Base-by-base conservation (phyloP, 805 yeast genomes). In the Suhomyces prunicola region DNA sequence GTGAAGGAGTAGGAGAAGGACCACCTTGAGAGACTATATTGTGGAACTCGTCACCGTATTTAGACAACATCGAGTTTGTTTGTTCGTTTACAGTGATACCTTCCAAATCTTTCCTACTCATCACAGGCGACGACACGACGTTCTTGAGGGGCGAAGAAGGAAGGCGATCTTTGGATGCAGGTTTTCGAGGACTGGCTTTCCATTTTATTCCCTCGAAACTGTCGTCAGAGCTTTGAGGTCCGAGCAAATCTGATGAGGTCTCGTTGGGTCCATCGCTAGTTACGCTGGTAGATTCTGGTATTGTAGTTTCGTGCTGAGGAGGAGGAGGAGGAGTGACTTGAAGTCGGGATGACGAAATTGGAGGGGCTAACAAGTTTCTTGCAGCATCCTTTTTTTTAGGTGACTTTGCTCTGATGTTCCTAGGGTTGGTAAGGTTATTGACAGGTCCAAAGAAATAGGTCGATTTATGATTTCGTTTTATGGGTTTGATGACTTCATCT, bases 161-260 rank as follows among this genome's bases (percentile, higher is more conserved):
- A 9, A 54, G 45, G 31, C 44, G 23, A 31, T 47, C 56, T 39
- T 39, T 53, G 24, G 24, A 17, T 35, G 39, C 35, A 6, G 46
- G 31, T n/a, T 46, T 51, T 44, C 39, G 29, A 50, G 57, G 61
- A 45, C 60, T 58, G 5, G 61, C 62, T 8, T 51, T 46, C 70
- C 70, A 66, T 46, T 73, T 62, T 31, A 75, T 65, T 1, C 79
- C 78, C 44, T 75, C 79, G 54, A 71, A 74, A 52, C 76, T 72
- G 48, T 75, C 79, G 51, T 75, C 79, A 0, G 78, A 73, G 52
- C 74, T 48, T 26, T 48, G 51, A 19, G 42, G 49, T 13, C 22
- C 49, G 12, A 47, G 31, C 6, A 42, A 10, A 42, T 42, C 46
- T 6, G 46, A 42, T 10, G 46, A 23, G 17, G 27, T 42, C 19